Percentiles rank a stretch among this genome's conserved stretches.
Evolutionary conservation across 2,329 filamentous ascomycete species (phyloP).

Genomic region (Talaromyces sp.): DNA sequence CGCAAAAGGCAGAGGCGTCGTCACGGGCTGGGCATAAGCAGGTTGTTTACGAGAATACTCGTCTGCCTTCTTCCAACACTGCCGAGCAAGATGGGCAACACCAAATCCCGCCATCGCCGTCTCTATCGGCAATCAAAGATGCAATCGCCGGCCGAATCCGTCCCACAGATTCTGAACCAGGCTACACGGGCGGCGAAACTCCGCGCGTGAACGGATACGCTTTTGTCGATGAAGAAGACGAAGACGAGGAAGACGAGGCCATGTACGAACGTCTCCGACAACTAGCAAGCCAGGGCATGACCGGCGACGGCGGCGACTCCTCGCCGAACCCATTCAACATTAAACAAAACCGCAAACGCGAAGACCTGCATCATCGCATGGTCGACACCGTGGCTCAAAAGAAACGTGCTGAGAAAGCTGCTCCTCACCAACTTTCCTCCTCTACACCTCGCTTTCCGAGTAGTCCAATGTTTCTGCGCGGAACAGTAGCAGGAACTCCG

Average conservation of each 20-base stretch:
- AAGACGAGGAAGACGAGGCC: conserved; percentile 46
- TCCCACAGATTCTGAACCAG: conserved; percentile 56
- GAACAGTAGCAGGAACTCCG: neutral
- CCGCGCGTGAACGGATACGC: conserved; percentile 89
- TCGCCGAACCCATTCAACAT: conserved; percentile 77
- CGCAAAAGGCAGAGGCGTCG: conserved; percentile 62
- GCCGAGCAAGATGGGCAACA: conserved; percentile 32
- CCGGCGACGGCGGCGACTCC: conserved; percentile 23
- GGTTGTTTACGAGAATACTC: conserved; percentile 79
- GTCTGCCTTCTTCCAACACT: conserved; percentile 54
- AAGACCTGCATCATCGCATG: conserved; percentile 79
- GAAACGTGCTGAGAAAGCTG: conserved; percentile 60
- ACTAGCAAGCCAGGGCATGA: conserved; percentile 31
- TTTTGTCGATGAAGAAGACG: conserved; percentile 77
- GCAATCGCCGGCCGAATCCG: conserved; percentile 72
- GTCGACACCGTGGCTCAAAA: conserved; percentile 74
- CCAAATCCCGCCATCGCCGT: conserved; percentile 68
- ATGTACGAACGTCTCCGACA: conserved; percentile 23
- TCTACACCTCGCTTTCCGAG: conserved; percentile 38
- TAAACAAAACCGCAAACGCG: conserved; percentile 67
- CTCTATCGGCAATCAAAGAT: conserved; percentile 76
- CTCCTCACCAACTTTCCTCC: conserved; percentile 37
- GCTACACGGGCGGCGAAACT: conserved; percentile 66
- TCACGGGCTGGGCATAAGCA: conserved; percentile 73
- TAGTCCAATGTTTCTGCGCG: conserved; percentile 28